These are phyloP conservation scores for Umbelopsis sp. DNA, from an alignment of 371 early-diverging fungal genomes.

Conservation along the genomic window DNA sequence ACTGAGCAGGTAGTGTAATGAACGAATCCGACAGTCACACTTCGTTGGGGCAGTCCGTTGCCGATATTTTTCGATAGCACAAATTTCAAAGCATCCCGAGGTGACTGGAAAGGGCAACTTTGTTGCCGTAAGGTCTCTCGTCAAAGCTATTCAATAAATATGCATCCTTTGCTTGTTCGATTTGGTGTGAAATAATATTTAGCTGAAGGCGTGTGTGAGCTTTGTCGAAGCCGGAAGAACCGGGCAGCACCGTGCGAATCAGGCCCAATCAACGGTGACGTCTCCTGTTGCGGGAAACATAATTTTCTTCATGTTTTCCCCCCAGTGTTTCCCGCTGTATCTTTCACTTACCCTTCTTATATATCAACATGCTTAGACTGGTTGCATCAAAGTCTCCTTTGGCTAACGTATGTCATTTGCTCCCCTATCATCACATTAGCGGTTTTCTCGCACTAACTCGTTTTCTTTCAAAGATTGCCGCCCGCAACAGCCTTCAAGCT, in stretches of 20 bases:
- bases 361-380: slow-evolving; percentile 61
- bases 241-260: slow-evolving; percentile 14
- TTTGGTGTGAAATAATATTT: no score
- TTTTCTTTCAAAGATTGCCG: slow-evolving; percentile 51
- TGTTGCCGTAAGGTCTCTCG: no score
- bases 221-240: not conserved
- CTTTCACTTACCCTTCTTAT: slow-evolving; percentile 12
- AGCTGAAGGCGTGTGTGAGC: not conserved
- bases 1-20: not conserved
- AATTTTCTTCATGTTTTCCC: slow-evolving; percentile 21
- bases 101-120: no score
- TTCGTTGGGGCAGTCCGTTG: not conserved
- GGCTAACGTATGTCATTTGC: slow-evolving; percentile 48
- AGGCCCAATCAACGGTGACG: slow-evolving; percentile 11
- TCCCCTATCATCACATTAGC: no score
- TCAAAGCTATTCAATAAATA: no score
- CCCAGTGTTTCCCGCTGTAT: slow-evolving; percentile 19
- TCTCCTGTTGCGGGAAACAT: slow-evolving; percentile 18
- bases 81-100: no score
- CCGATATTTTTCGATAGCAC: no score
- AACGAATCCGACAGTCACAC: not conserved
- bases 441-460: not conserved
- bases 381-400: slow-evolving; percentile 62
- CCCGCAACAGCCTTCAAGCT: slow-evolving; percentile 55
- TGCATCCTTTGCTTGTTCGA: no score